Base-by-base conservation (phyloP, 2,329 filamentous ascomycete genomes). In the Paramyrothecium sp. region DNA sequence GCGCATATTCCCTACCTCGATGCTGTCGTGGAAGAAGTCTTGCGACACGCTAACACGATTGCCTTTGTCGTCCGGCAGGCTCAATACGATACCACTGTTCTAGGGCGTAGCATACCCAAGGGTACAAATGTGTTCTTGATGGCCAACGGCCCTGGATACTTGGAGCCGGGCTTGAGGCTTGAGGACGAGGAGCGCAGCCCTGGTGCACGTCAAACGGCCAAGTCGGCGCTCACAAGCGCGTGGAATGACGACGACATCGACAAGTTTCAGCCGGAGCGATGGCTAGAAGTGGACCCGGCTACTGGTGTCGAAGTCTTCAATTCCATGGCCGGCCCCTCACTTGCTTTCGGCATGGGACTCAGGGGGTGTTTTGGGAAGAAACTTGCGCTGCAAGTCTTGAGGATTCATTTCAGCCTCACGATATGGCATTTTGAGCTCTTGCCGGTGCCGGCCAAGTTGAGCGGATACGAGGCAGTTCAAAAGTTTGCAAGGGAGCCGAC, bases 201-300 rank as follows among this genome's bases (percentile, higher is more conserved):
- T 2, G 54, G 57, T 3, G 56, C 58, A 4, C 52, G 58, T 0
- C 17, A 44, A 0, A 55, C 49, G 1, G 54, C 60, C 0, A 56
- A 55, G 34, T 41, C 51, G 21, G 60, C 21, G 20, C 54, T 48
- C 2, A 41, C 51, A 56, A 21, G 47, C n/a, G 46, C 67, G 50
- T 64, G 69, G 69, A 62, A 69, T 3, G 60, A 69, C 34, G 58
- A 48, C n/a, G 66, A 61, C 41, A 60, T 56, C 51, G 61, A 30
- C 34, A 48, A 58, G 1, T 78, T 75, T 49, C 54, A 63, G 21
- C 74, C 75, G 0, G 73, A 77, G 56, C 60, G 73, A 4, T 77
- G 75, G 75, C 63, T 76, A 1, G 55, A 53, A 49, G 65, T 30
- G 22, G 23, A 54, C 2, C 19, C 58, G 3, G 53, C 61, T 11